These are phyloP conservation scores for Pleurotus sapidus DNA, from an alignment of 768 basidiomycete genomes.

Conservation along the genomic window DNA sequence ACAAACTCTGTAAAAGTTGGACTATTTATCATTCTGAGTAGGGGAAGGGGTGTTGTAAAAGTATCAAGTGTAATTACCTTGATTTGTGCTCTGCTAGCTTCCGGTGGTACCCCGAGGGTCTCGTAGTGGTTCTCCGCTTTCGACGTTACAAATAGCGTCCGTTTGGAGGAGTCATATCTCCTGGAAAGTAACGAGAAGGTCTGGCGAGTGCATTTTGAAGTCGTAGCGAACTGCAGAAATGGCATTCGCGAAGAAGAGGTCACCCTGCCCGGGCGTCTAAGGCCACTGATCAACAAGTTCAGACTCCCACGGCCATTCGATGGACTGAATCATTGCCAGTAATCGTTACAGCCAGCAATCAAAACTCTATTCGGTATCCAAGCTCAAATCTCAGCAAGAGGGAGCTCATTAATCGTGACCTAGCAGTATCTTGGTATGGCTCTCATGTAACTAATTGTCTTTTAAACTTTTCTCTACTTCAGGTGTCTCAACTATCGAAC, in stretches of 20 bases:
- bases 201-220: neutral
- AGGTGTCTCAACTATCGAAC: too few relatives aligned
- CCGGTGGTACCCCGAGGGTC: constrained; percentile 33
- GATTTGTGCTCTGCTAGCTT: constrained; percentile 40
- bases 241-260: neutral
- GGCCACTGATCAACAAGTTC: too few relatives aligned
- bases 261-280: too few relatives aligned
- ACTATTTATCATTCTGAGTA: constrained; percentile 18
- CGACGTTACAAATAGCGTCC: neutral
- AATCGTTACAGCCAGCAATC: too few relatives aligned
- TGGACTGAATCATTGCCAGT: too few relatives aligned
- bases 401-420: too few relatives aligned
- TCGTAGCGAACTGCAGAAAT: neutral
- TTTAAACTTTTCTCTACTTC: too few relatives aligned
- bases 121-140: constrained; percentile 27
- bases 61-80: constrained; percentile 25
- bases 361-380: too few relatives aligned
- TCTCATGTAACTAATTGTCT: too few relatives aligned
- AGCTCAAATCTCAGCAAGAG: too few relatives aligned
- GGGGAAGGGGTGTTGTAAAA: neutral
- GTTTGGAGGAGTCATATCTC: neutral
- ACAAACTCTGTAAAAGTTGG: constrained; percentile 39
- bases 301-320: too few relatives aligned
- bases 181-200: neutral
- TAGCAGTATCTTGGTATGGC: too few relatives aligned